phyloP scores from a whole-genome alignment of 2,329 filamentous ascomycete genomes.

The Thielaviopsis punctulata region DNA sequence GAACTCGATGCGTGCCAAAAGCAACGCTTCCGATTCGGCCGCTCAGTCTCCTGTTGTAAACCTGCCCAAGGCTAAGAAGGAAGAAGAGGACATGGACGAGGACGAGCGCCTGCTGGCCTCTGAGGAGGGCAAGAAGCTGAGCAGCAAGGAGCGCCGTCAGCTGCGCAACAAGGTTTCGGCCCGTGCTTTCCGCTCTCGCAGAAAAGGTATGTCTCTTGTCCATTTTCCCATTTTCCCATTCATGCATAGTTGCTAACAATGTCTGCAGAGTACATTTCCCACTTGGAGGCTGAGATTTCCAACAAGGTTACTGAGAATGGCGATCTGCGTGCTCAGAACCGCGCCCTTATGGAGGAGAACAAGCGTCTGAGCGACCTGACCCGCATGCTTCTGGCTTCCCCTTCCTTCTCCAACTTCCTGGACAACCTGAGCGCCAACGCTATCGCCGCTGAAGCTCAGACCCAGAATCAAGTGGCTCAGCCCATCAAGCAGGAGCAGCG shows the following conservation, averaged over 20 bases:
- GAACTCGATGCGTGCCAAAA: conserved; percentile 75
- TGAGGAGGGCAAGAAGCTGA: conserved; percentile 98
- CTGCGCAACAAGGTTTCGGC: conserved; percentile 98
- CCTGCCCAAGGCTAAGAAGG: conserved; percentile 64
- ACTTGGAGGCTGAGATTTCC: conserved; percentile 81
- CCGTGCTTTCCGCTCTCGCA: conserved; percentile 88
- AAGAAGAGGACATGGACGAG: conserved; percentile 97
- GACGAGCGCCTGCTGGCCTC: conserved; percentile 88
- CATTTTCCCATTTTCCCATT: background rate
- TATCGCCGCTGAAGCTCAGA: conserved; percentile 23
- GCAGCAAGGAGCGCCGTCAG: conserved; percentile 89
- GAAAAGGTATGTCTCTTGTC: conserved; percentile 59
- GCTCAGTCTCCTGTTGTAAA: conserved; percentile 29
- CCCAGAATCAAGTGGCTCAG: conserved; percentile 18
- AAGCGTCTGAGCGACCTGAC: conserved; percentile 60
- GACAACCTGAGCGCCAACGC: conserved; percentile 39
- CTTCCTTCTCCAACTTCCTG: conserved; percentile 69
- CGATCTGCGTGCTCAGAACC: conserved; percentile 66
- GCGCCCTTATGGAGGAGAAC: conserved; percentile 69
- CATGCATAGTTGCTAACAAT: conserved; percentile 28
- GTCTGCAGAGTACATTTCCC: conserved; percentile 73
- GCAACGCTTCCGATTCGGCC: conserved; percentile 27
- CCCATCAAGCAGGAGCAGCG: conserved; percentile 28
- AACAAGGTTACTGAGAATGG: conserved; percentile 69
- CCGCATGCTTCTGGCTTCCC: conserved; percentile 64